phyloP scores from a whole-genome alignment of 148 eudicot species.

The Polygonum maritimum region DNA sequence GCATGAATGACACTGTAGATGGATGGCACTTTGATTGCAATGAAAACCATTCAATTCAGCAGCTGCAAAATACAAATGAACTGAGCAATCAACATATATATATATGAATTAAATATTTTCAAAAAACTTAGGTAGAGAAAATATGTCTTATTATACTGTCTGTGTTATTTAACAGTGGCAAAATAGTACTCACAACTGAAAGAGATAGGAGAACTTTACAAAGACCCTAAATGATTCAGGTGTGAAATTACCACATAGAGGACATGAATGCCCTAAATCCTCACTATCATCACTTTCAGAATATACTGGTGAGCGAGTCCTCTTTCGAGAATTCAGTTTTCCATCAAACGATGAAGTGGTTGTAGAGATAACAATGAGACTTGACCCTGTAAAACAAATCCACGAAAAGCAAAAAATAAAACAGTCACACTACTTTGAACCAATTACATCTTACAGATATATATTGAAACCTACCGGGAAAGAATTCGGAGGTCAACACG shows the following conservation, averaged over 20 bases:
- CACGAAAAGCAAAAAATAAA: too few species aligned
- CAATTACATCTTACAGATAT: too few species aligned
- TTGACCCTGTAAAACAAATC: too few species aligned
- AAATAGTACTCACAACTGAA: background rate
- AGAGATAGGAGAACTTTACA: background rate
- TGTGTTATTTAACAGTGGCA: background rate
- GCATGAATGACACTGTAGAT: slow-evolving; percentile 84
- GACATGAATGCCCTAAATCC: slow-evolving; percentile 45
- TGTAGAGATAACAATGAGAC: too few species aligned
- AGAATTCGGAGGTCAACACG: too few species aligned
- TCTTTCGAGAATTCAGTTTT: too few species aligned
- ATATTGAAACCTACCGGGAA: too few species aligned
- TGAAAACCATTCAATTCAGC: slow-evolving; percentile 48
- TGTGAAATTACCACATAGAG: slow-evolving; percentile 70
- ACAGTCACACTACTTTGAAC: too few species aligned
- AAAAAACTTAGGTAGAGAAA: background rate
- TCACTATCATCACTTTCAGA: slow-evolving; percentile 11
- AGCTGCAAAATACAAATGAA: slow-evolving; percentile 25
- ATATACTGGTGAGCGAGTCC: slow-evolving; percentile 32
- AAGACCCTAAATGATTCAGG: background rate
- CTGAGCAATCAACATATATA: background rate
- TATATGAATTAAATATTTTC: background rate
- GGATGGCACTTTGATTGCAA: slow-evolving; percentile 57
- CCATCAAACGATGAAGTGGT: too few species aligned
- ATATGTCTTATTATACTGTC: background rate